Evolutionary conservation across 2,329 filamentous ascomycete species (phyloP).

Genomic region (Pyricularia pennisetigena): DNA sequence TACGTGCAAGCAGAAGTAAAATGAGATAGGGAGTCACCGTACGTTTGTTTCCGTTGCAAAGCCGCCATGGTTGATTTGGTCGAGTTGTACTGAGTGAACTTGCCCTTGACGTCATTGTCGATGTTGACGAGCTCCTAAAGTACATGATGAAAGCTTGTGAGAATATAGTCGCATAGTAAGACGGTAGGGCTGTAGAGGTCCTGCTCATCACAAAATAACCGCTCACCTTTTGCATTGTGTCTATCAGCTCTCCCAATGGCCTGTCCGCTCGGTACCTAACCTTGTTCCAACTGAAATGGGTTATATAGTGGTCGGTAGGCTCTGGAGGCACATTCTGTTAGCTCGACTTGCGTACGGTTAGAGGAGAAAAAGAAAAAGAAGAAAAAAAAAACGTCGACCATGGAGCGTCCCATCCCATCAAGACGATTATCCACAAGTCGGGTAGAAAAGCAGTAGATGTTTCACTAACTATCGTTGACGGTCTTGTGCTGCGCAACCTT

Average conservation of each 20-base stretch:
- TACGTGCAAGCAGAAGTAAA: neutral
- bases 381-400: neutral
- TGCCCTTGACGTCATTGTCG: slow-evolving; percentile 91
- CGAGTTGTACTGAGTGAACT: slow-evolving; percentile 89
- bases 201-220: neutral
- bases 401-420: neutral
- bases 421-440: neutral
- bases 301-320: slow-evolving; percentile 89
- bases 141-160: neutral
- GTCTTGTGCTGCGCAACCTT: slow-evolving; percentile 81
- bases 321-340: slow-evolving; percentile 40
- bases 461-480: slow-evolving; percentile 76
- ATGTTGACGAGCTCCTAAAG: slow-evolving; percentile 74
- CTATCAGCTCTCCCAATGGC: slow-evolving; percentile 76
- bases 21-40: slow-evolving; percentile 9
- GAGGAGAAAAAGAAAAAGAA: no score
- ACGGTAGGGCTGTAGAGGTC: neutral
- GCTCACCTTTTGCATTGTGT: slow-evolving; percentile 78
- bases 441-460: neutral
- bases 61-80: slow-evolving; percentile 76
- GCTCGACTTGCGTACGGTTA: neutral
- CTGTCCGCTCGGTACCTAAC: slow-evolving; percentile 94
- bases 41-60: slow-evolving; percentile 83
- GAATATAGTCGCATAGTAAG: neutral
- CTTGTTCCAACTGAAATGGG: slow-evolving; percentile 91